Evolutionary conservation across 306 rosid species (phyloP).

Genomic region (Hylodesmum podocarpum): DNA sequence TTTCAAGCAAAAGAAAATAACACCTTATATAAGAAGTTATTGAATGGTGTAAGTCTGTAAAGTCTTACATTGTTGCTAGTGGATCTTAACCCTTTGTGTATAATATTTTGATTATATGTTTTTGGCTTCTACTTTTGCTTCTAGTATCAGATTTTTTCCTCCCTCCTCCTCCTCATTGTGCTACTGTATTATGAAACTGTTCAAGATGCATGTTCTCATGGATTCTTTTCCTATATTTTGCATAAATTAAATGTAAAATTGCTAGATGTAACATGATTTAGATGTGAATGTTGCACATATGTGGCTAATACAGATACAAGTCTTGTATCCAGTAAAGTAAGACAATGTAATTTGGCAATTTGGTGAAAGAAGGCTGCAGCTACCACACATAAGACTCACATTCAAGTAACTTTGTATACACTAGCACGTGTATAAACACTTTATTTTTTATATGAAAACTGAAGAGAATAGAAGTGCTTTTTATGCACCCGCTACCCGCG

Average conservation of each 20-base stretch:
- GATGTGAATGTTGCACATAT: not conserved
- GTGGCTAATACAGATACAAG: not conserved
- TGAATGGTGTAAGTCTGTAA: not conserved
- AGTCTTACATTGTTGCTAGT: not conserved
- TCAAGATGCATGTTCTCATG: not conserved
- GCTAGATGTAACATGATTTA: not conserved
- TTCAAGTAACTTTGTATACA: not conserved
- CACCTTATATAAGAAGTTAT: not conserved
- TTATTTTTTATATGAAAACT: conserved; percentile 7
- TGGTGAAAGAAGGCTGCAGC: not conserved
- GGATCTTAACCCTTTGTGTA: conserved; percentile 12
- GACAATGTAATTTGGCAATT: not conserved
- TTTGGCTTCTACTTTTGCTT: not conserved
- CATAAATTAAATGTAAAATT: not conserved
- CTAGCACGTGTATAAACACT: not conserved
- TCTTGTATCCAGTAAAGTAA: not conserved
- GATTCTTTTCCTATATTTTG: conserved; percentile 1
- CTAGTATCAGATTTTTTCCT: not conserved
- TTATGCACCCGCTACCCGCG: not conserved
- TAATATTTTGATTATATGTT: not conserved
- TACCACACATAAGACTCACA: not conserved
- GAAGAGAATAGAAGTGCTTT: not conserved
- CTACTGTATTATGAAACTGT: conserved; percentile 9
- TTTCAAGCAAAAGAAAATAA: conserved; percentile 7
- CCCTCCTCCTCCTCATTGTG: not conserved